A percentile compares a stretch with the other conserved stretches of the same genome.
Evolutionary conservation across 495 filamentous ascomycete species (phyloP).

Genomic region (Hypoxylon fragiforme): DNA sequence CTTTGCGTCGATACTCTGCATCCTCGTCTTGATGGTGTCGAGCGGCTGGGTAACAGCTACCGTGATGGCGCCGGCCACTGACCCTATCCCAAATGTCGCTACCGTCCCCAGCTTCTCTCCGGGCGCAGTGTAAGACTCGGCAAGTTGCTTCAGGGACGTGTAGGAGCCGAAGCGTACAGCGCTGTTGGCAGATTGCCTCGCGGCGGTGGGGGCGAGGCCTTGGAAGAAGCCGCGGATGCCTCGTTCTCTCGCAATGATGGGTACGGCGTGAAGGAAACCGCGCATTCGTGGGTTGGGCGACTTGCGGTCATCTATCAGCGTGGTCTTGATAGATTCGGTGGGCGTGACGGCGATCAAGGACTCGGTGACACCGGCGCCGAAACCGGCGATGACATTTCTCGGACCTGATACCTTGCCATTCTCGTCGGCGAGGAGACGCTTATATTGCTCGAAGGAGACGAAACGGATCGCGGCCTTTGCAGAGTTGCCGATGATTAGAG

Average conservation of each 20-base stretch:
- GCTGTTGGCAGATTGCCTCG: conserved; percentile 91
- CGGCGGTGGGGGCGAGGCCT: conserved; percentile 92
- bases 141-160: conserved; percentile 85
- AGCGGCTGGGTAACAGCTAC: conserved; percentile 91
- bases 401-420: conserved; percentile 90
- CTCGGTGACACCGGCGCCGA: conserved; percentile 93
- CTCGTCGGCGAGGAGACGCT: conserved; percentile 76
- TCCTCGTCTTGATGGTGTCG: conserved; percentile 95
- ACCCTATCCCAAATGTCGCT: conserved; percentile 89
- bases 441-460: conserved; percentile 94
- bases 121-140: conserved; percentile 87
- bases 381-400: conserved; percentile 87
- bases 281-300: conserved; percentile 79
- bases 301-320: conserved; percentile 96
- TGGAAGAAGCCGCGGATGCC: conserved; percentile 93
- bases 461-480: conserved; percentile 95
- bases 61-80: conserved; percentile 86
- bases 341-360: conserved; percentile 92
- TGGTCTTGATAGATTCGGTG: conserved; percentile 97
- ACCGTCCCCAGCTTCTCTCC: conserved; percentile 92
- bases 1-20: conserved; percentile 94
- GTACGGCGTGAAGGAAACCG: conserved; percentile 88
- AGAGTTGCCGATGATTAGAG: conserved; percentile 94
- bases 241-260: conserved; percentile 82
- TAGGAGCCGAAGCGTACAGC: conserved; percentile 89